These are phyloP conservation scores for Geranium incanum DNA, from an alignment of 441 rosid species.

Conservation along the genomic window DNA sequence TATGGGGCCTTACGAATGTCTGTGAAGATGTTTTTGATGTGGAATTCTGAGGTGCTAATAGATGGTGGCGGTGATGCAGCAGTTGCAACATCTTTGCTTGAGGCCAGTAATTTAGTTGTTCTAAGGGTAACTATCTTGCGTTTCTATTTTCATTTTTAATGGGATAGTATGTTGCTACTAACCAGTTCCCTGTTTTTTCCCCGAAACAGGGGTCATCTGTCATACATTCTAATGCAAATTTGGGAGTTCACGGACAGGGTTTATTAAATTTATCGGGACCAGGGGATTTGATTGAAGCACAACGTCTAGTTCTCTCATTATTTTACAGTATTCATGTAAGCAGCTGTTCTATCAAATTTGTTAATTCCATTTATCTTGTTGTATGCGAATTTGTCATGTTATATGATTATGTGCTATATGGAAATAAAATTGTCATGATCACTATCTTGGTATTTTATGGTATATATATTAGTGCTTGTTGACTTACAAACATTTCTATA, in stretches of 20 bases:
- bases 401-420: background rate
- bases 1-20: slow-evolving; percentile 87
- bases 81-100: slow-evolving; percentile 68
- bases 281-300: slow-evolving; percentile 79
- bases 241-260: slow-evolving; percentile 93
- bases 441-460: background rate
- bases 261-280: slow-evolving; percentile 68
- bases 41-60: slow-evolving; percentile 81
- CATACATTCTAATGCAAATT: slow-evolving; percentile 83
- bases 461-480: background rate
- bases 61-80: slow-evolving; percentile 60
- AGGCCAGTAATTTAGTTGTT: slow-evolving; percentile 79
- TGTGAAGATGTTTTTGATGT: slow-evolving; percentile 83
- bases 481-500: background rate
- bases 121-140: slow-evolving; percentile 52
- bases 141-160: background rate
- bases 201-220: slow-evolving; percentile 65
- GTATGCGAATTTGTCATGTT: background rate
- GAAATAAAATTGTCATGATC: background rate
- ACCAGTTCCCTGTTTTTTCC: slow-evolving; percentile 13
- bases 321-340: slow-evolving; percentile 74
- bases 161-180: slow-evolving; percentile 14
- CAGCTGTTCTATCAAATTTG: background rate
- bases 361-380: background rate
- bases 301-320: slow-evolving; percentile 66